Evolutionary conservation across 345 rosid species (phyloP), one percentile per base, ranked within the genome.

Genomic region (Salix arbutifolia): DNA sequence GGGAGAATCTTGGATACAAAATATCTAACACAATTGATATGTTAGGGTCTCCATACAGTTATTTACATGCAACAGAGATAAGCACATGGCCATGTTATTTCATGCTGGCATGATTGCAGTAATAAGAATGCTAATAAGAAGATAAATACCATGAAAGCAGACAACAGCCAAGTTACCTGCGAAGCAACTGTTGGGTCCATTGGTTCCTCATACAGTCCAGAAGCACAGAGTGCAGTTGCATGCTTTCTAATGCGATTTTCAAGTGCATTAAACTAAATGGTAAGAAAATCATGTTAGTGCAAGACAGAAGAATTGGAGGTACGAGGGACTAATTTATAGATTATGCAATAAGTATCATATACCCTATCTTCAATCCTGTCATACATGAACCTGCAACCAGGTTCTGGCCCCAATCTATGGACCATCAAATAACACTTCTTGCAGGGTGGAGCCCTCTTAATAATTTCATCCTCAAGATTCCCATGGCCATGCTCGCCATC

Each of bases 141-240:
- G 61, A 66, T 1, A 53, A 30, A 31, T 26, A 7, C 10, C 19
- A 30, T 30, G 30, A 71, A 71, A 21, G n/a, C 3, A 18, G 1
- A 46, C 7, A 74, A 19, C 21, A 52, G 53, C 71, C 66, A 78
- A 71, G 42, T 62, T 82, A 92, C 99, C 93, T 91, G 98, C 23
- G 99, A 96, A 83, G 99, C 98, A 82, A 89, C 81, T 62, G 97
- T 84, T 35, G 97, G 99, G 85, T 93, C 99, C 65, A 73, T 69
- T 67, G 83, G 98, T 84, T 93, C 97, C 73, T 89, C 92, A 25
- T 89, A 87, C 25, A 87, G 81, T 52, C 94, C 91, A 40, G 94
- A 87, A 46, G 91, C 86, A 81, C 75, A 76, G 78, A 92, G 76
- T 62, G 85, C 89, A 81, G 82, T 80, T 3, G 92, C 88, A 83